phyloP scores from a whole-genome alignment of 805 yeast species.

The Myxozyma sirexii region DNA sequence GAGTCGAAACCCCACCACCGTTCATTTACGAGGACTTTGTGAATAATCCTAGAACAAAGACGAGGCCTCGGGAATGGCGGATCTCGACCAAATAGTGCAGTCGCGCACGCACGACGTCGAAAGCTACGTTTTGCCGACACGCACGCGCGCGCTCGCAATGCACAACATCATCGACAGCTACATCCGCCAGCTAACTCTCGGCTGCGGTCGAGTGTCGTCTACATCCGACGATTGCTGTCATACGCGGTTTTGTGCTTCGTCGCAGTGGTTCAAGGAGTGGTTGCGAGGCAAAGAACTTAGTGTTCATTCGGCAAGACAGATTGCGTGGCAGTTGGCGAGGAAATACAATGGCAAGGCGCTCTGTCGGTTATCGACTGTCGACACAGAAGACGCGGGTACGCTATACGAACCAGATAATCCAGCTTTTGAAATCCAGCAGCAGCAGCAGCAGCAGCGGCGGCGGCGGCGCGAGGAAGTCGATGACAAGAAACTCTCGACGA shows the following conservation, averaged over 20 bases:
- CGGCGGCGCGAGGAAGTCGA: neutral
- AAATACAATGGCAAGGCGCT: neutral
- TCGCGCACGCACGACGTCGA: neutral
- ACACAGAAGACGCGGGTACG: neutral
- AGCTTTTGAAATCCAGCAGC: neutral
- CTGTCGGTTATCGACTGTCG: neutral
- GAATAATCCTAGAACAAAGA: no score
- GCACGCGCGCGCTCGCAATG: neutral
- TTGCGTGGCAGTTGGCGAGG: slow-evolving; percentile 23
- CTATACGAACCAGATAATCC: neutral
- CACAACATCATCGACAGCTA: neutral
- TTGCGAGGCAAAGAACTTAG: neutral
- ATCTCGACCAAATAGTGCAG: no score
- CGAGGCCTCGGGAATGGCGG: no score
- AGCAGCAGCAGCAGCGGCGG: neutral
- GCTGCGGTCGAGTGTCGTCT: neutral
- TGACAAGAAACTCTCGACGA: neutral
- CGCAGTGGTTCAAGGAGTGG: slow-evolving; percentile 1
- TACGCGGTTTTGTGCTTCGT: slow-evolving; percentile 23
- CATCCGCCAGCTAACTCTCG: slow-evolving; percentile 1
- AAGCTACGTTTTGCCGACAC: neutral
- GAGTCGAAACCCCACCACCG: no score
- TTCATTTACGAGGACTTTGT: no score
- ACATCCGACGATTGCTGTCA: neutral
- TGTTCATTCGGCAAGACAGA: slow-evolving; percentile 8